Evolutionary conservation across 108 stramenopile species (phyloP), one percentile per base, ranked within the genome.

Genomic region (Cyclotella sp.): DNA sequence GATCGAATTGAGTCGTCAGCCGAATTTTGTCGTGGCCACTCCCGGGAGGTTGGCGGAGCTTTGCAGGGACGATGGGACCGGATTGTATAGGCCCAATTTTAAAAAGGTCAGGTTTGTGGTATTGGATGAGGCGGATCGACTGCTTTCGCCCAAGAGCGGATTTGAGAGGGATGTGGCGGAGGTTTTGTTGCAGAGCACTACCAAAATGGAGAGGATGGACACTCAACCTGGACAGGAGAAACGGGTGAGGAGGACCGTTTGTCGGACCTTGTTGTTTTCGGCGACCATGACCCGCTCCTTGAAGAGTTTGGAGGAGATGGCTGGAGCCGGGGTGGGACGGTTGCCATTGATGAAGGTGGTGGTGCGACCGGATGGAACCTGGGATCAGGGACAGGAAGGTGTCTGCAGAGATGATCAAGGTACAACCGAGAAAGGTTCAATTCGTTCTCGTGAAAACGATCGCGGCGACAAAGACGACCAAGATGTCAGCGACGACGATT

Each of bases 51-150:
- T 98, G 75, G 94, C 91, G 4, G 87, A 90, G 39, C 80, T 97
- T n/a, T 74, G 98, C 29, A 87, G 93, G 10, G 91, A 46, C 43
- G 75, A 75, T 15, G 68, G 62, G 0, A 73, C 85, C 13, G 87
- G 84, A 7, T 55, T 65, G 62, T 64, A 74, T 52, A 54, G 88
- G 24, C 94, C 94, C 8, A 88, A 86, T 62, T 79, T 92, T 30
- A 77, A 78, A 29, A 94, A 95, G 60, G 85, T 92, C 9, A 82
- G 78, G 40, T 97, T 85, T 74, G 73, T 99, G 43, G 98, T 99
- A 14, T 82, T 99, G 64, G 99, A 99, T 68, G 99, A 99, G 78
- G 99, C 99, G 2, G 99, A 99, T 88, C 95, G 99, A 27, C 76
- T 99, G 64, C 73, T 99, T 61, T 72, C 88, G 14, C 80, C 92